These are phyloP conservation scores for Phytophthora capsici DNA, from an alignment of 352 stramenopile genomes.

Conservation along the genomic window DNA sequence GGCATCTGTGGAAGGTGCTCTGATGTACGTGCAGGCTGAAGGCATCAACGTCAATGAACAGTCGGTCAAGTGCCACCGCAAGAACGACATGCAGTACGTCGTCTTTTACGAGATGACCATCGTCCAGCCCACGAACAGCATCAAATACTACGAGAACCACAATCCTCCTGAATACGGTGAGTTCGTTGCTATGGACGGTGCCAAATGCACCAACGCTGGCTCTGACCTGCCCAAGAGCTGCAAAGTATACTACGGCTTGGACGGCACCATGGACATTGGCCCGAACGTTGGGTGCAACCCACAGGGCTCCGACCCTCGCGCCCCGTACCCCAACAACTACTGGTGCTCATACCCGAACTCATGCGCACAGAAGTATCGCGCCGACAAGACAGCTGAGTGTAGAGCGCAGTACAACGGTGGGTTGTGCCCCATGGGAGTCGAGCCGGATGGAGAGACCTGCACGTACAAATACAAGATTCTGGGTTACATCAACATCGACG, in stretches of 20 bases:
- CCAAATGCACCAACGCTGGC: constrained; percentile 56
- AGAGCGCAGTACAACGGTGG: constrained; percentile 44
- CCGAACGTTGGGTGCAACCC: constrained; percentile 54
- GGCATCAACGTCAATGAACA: constrained; percentile 65
- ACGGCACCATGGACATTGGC: constrained; percentile 52
- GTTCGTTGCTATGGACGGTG: constrained; percentile 71
- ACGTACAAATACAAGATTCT: constrained; percentile 71
- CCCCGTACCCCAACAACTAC: constrained; percentile 69
- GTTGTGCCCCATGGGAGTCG: constrained; percentile 48
- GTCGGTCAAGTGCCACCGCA: constrained; percentile 60
- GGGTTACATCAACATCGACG: constrained; percentile 62
- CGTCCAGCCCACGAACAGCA: constrained; percentile 55
- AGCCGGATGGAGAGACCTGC: constrained; percentile 57
- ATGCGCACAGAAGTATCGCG: constrained; percentile 51
- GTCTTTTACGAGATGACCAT: constrained; percentile 78
- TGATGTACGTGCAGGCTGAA: constrained; percentile 77
- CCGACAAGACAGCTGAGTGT: constrained; percentile 56
- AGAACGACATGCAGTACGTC: constrained; percentile 77
- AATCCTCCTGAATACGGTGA: constrained; percentile 52
- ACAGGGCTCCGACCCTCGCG: constrained; percentile 49
- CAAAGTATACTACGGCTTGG: constrained; percentile 57
- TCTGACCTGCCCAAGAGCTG: constrained; percentile 42
- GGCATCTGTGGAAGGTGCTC: constrained; percentile 60
- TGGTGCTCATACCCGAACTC: constrained; percentile 79
- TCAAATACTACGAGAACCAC: constrained; percentile 58